These are phyloP conservation scores for Musa itinerans DNA, from an alignment of 176 grass and related monocot genomes.

Conservation along the genomic window DNA sequence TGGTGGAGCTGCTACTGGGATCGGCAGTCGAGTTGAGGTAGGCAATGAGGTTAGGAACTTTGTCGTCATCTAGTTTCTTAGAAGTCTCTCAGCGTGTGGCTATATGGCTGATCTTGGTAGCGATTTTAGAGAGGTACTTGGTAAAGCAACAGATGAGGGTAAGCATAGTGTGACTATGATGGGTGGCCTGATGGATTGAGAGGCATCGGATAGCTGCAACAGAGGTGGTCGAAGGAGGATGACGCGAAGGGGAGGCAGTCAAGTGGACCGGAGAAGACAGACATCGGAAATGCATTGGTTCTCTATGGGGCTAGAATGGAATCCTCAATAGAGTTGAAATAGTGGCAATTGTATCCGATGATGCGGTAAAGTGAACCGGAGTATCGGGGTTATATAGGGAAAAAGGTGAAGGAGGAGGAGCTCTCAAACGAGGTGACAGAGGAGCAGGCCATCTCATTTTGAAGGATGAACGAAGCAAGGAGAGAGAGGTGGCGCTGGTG, in stretches of 20 bases:
- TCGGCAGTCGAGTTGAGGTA: not conserved
- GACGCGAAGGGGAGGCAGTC: constrained; percentile 4
- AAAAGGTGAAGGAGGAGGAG: constrained; percentile 54
- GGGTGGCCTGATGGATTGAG: constrained; percentile 5
- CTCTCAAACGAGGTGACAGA: constrained; percentile 45
- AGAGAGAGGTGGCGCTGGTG: constrained; percentile 20
- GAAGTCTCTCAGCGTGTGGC: not conserved
- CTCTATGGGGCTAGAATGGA: constrained; percentile 23
- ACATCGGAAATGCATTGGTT: not conserved
- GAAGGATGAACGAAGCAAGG: constrained; percentile 23
- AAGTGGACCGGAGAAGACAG: constrained; percentile 31
- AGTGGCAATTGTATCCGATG: not conserved
- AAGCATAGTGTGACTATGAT: constrained; percentile 12
- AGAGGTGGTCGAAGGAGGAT: not conserved
- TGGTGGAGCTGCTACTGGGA: not conserved
- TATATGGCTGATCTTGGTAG: constrained; percentile 25
- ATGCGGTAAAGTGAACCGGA: constrained; percentile 6
- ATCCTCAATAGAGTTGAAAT: not conserved
- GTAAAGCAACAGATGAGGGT: constrained; percentile 15
- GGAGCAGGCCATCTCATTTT: not conserved
- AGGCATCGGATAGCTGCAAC: not conserved
- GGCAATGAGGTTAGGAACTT: not conserved
- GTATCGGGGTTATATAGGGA: constrained; percentile 37
- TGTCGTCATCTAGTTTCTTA: not conserved
- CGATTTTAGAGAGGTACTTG: not conserved